These are phyloP conservation scores for Acanthamoeba castellanii DNA, from an alignment of 208 protist genomes.

Conservation along the genomic window DNA sequence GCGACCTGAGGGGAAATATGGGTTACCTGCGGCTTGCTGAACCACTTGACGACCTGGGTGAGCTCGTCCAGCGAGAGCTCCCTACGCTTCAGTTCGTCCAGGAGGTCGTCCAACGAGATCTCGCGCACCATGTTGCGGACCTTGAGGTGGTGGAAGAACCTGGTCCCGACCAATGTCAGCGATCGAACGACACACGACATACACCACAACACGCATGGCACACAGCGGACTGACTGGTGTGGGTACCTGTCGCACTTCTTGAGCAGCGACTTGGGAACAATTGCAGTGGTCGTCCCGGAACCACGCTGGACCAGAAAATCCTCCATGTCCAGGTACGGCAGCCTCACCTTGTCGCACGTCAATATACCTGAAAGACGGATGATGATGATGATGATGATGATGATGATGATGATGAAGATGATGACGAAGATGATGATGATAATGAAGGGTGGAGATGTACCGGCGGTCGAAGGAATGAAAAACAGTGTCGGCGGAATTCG, in stretches of 20 bases:
- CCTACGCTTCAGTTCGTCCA: neutral
- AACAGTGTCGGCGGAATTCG: neutral
- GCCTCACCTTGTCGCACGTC: conserved; percentile 28
- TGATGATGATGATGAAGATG: too few relatives aligned
- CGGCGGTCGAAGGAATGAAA: conserved; percentile 17
- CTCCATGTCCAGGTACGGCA: conserved; percentile 42
- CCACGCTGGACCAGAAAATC: neutral
- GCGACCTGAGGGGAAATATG: neutral
- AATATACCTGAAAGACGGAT: neutral
- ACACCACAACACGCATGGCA: neutral
- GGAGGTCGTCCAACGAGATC: conserved; percentile 16
- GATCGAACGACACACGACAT: neutral
- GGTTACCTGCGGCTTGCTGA: neutral
- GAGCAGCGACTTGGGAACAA: neutral
- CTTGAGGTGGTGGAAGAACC: conserved; percentile 40
- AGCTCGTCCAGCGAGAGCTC: conserved; percentile 1
- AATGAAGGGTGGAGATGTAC: neutral
- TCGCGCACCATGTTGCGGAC: neutral
- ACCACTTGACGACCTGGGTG: neutral
- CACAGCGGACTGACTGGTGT: neutral
- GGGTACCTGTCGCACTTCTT: neutral
- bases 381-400: too few relatives aligned
- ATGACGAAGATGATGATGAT: too few relatives aligned
- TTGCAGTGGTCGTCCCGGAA: neutral
- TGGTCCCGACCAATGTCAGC: neutral